phyloP scores from a whole-genome alignment of 495 filamentous ascomycete species.

The Aspergillus heteromorphus region DNA sequence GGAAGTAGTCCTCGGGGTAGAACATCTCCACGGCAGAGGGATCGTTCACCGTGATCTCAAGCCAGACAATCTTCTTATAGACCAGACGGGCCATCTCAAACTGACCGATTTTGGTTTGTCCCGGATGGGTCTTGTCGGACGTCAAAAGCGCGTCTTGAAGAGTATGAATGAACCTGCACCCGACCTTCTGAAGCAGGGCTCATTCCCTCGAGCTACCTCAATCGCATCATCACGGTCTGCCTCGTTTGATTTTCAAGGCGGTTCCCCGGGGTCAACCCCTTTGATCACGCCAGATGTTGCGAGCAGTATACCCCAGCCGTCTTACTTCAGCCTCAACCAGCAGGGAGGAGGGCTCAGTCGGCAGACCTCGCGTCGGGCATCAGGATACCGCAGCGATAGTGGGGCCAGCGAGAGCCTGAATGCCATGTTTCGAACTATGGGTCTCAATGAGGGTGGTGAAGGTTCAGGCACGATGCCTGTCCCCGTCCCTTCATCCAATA shows the following conservation, averaged over 20 bases:
- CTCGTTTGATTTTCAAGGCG: constrained; percentile 84
- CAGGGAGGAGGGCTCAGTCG: constrained; percentile 59
- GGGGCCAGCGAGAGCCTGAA: constrained; percentile 80
- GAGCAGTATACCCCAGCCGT: constrained; percentile 68
- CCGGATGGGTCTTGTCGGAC: constrained; percentile 92
- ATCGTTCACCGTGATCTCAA: constrained; percentile 97
- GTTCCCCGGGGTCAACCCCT: constrained; percentile 79
- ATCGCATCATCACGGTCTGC: constrained; percentile 91
- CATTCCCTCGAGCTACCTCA: constrained; percentile 79
- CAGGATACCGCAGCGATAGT: constrained; percentile 88
- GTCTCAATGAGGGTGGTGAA: constrained; percentile 57
- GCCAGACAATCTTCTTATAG: constrained; percentile 94
- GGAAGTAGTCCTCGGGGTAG: constrained; percentile 90
- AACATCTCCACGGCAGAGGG: constrained; percentile 88
- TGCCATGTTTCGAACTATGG: constrained; percentile 79
- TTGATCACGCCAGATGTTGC: constrained; percentile 77
- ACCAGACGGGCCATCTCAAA: constrained; percentile 94
- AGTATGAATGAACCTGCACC: constrained; percentile 76
- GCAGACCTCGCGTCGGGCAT: constrained; percentile 73
- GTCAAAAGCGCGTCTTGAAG: constrained; percentile 88
- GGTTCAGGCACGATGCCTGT: constrained; percentile 25
- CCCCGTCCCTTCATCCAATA: constrained; percentile 34
- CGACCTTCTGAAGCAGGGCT: constrained; percentile 86
- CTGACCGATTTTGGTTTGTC: constrained; percentile 96
- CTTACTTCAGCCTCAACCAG: constrained; percentile 84